Base-by-base conservation (phyloP, 257 asterid species). In the Paraleonurus japonicus region DNA sequence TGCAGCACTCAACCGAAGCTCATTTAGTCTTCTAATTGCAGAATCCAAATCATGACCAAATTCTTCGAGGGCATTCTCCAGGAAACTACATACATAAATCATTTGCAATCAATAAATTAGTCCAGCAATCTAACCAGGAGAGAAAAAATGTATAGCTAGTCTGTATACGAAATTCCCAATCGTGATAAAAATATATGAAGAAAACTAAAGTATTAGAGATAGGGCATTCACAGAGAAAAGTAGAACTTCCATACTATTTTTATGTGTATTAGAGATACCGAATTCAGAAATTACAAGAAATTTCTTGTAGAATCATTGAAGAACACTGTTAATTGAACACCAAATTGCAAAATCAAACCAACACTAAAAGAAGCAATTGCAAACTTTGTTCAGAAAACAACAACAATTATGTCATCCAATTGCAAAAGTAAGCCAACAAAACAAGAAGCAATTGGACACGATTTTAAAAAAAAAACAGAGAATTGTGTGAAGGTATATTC, bases 1-100 rank as follows among this genome's bases (percentile, higher is more conserved):
- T 3, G 78, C 82, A 70, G 89, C 79, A 74, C 87, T 85, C 88
- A 94, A 82, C 13, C 91, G 83, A 71, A 94, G 98, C 69, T 91
- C 91, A 39, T 91, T 85, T 67, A 94, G 74, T 75, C 90, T 82
- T 81, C 78, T 87, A 72, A 94, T 91, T 27, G 98, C 89, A 61
- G 89, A 84, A 84, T 94, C 96, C 84, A 94, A 66, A 82, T 94
- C 95, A 73, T 78, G 81, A 32, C 87, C 82, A 58, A 86, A 84
- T 76, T 81, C 96, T 83, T 89, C 89, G 13, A 94, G 91, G 63
- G 87, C 92, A 74, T 78, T 84, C 78, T 88, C 97, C 73, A 91
- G 84, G 84, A 77, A 89, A 76, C 98, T 94, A 76, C 28, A 59
- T 76, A 75, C 53, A 68, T 51, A 75, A 59, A 83, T 30, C 76